Evolutionary conservation across 169 alveolate genomes (phyloP).

Genomic region (Cryptosporidium ryanae): DNA sequence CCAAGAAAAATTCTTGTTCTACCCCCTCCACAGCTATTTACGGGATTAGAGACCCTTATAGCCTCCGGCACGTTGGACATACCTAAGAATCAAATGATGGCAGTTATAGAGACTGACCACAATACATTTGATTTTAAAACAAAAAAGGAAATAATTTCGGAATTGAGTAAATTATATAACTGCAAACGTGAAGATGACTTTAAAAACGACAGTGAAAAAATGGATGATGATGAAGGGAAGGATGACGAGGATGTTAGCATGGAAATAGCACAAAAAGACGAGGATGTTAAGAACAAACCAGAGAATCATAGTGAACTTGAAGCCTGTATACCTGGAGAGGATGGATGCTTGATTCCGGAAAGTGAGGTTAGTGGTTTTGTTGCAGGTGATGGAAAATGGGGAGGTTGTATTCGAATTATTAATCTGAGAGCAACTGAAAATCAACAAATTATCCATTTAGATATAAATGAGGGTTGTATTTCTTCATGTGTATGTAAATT

Average conservation of each 20-base stretch:
- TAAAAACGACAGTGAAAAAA: not conserved
- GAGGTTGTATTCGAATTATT: conserved; percentile 91
- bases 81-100: conserved; percentile 83
- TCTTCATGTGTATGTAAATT: conserved; percentile 88
- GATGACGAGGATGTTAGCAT: conserved; percentile 1
- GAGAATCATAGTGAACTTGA: conserved; percentile 25
- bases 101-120: conserved; percentile 91
- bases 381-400: conserved; percentile 95
- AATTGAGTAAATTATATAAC: conserved; percentile 30
- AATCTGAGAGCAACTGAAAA: conserved; percentile 86
- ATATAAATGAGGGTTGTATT: conserved; percentile 94
- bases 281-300: not conserved
- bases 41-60: conserved; percentile 78
- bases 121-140: conserved; percentile 83
- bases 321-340: conserved; percentile 71
- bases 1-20: conserved; percentile 90
- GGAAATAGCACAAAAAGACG: conserved; percentile 3
- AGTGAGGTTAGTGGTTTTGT: conserved; percentile 88
- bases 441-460: conserved; percentile 89
- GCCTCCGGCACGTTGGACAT: conserved; percentile 70
- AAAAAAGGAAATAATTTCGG: conserved; percentile 40
- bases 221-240: not conserved
- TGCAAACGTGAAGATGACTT: not conserved
- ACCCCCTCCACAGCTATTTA: conserved; percentile 85
- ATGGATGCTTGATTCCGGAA: conserved; percentile 78